Evolutionary conservation across 371 early-diverging fungal genomes (phyloP).

Genomic region (Mortierella sp.): DNA sequence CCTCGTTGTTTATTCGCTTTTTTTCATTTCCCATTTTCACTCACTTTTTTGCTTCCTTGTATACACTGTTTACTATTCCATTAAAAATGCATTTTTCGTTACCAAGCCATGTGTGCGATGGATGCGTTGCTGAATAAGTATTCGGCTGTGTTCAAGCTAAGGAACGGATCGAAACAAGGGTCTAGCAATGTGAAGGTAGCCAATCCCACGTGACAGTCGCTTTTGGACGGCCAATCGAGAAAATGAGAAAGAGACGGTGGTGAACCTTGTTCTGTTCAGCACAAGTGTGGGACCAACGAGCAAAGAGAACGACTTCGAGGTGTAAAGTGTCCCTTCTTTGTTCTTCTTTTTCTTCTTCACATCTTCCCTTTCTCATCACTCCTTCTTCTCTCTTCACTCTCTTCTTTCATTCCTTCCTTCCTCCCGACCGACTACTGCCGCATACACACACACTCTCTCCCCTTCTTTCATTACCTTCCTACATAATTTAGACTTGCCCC

Average conservation of each 20-base stretch:
- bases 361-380: neutral
- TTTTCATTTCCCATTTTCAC: neutral
- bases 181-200: neutral
- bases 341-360: neutral
- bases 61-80: neutral
- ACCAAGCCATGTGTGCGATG: neutral
- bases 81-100: neutral
- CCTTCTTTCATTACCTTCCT: neutral
- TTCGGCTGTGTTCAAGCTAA: neutral
- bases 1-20: neutral
- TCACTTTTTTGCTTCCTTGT: neutral
- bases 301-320: neutral
- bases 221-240: neutral
- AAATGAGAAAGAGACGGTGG: neutral
- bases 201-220: conserved; percentile 9
- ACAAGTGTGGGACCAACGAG: neutral
- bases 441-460: neutral
- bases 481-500: neutral
- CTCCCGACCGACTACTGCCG: neutral
- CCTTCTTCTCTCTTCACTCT: neutral
- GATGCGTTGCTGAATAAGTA: neutral
- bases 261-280: neutral
- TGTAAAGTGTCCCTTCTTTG: neutral
- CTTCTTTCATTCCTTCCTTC: neutral
- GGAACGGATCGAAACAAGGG: neutral